Base-by-base conservation (phyloP, 257 asterid genomes). In the Mitragyna speciosa region DNA sequence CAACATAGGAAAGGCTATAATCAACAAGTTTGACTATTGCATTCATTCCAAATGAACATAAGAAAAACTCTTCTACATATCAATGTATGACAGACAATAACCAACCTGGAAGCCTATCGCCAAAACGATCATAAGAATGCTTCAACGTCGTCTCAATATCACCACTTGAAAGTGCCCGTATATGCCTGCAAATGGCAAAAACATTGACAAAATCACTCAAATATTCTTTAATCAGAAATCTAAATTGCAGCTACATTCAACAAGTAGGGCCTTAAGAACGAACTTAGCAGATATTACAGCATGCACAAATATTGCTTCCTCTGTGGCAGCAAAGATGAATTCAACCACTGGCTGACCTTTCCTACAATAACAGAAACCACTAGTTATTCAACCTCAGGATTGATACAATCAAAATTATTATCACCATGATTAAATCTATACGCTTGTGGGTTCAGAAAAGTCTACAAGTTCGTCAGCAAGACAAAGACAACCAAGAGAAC, bases 321-420 rank as follows among this genome's bases (percentile, higher is more conserved):
- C 98, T 0, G 98, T 89, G 56, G 97, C 97, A 63, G 96, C 90
- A 90, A 96, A 96, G 83, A 96, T 84, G 86, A 94, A 94, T 88
- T 96, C 99, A 49, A 89, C 88, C 87, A 96, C 97, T 77, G 97
- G 99, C 82, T 96, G 97, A 64, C 96, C 98, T 87, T 88, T 92
- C 97, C 99, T 96, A 83, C 90, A 90, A 77, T 71, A 76, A 81
- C 83, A 86, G 78, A 86, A 83, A 83, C 14, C 69, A 77, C 28
- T 19, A 83, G 73, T 78, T 72, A 79, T 51, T 33, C 56, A 82
- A 77, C 70, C 48, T 76, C 76, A 81, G 80, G 79, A 80, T 85
- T 30, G 20, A 58, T 19, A 4, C 33, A 72, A 64, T 7, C 56
- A 73, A 49, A 41, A 5, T 79, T 68, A n/a, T 61, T 24, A 19